These are phyloP conservation scores for Naganishia liquefaciens DNA, from an alignment of 1,284 basidiomycete genomes.

Conservation along the genomic window DNA sequence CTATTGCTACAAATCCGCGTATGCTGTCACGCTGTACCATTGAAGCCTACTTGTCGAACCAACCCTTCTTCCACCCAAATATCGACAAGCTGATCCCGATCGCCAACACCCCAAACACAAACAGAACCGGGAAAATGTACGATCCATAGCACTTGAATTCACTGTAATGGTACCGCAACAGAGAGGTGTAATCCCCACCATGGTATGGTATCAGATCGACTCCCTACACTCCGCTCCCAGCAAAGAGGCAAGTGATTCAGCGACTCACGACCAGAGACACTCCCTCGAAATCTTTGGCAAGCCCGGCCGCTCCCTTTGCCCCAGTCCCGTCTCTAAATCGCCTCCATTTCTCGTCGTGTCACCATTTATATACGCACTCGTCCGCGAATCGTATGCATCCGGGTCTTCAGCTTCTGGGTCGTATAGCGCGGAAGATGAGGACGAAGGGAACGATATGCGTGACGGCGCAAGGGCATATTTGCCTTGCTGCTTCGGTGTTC, in stretches of 20 bases:
- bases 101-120: constrained; percentile 45
- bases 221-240: not conserved
- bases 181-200: not conserved
- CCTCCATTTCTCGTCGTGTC: not conserved
- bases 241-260: not conserved
- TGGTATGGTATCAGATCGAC: too few relatives aligned
- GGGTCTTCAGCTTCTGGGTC: constrained; percentile 22
- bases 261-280: constrained; percentile 41
- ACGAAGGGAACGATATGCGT: constrained; percentile 11
- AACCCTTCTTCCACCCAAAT: constrained; percentile 43
- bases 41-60: constrained; percentile 36
- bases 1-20: not conserved
- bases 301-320: constrained; percentile 28
- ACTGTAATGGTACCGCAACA: constrained; percentile 28
- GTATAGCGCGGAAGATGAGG: constrained; percentile 15
- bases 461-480: constrained; percentile 12
- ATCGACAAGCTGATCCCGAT: constrained; percentile 39
- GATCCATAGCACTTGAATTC: constrained; percentile 50
- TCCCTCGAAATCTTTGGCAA: constrained; percentile 40
- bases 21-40: not conserved
- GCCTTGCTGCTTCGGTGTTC: not conserved
- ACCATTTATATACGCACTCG: constrained; percentile 8
- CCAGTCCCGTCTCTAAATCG: constrained; percentile 9
- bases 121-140: constrained; percentile 44
- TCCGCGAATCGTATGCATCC: constrained; percentile 11